Base-by-base conservation (phyloP, 78 protist genomes). In the Dictyostelium capitatum region DNA sequence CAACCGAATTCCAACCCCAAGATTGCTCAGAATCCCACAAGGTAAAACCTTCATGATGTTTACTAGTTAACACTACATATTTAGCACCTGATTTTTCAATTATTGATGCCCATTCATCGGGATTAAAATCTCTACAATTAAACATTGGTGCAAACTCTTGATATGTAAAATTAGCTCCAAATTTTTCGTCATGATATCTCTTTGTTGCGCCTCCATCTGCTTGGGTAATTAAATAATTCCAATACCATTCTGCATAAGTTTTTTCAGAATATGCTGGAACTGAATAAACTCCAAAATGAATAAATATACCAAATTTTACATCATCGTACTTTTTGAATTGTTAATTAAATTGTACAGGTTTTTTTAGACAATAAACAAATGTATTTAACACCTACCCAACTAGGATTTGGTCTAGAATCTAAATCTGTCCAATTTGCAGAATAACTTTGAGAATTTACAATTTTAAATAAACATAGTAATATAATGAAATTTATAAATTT, bases 11-110 rank as follows among this genome's bases (percentile, higher is more conserved):
- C 96, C 96, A 93, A 46, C 80, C 84, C 96, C 96, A 80, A 8
- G 79, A 11, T 48, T 78, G 79, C 1, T 25, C 48, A 74, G 51
- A 20, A 5, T 8, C 30, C 95, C 95, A 90, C 4, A 90, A 3
- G 6, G 87, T 79, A 47, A n/a, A 93, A 25, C 96, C 96, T 67
- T 93, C 96, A 70, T 93, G 96, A 62, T 93, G 96, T 28, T 93
- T 93, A 15, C 80, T 54, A 4, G 96, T 93, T 17, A 93, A 47
- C 17, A 93, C 96, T 20, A 93, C 96, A 78, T 83, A 83, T 73
- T 82, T 93, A 3, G 96, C 96, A 56, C 96, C 96, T 9, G 93
- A 46, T 9, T 46, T 23, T 41, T 82, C 46, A 28, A 93, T 56
- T 7, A 84, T 37, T 37, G 69, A 46, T n/a, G 96, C 96, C 96